Evolutionary conservation across 345 rosid species (phyloP), one percentile per base, ranked within the genome.

Genomic region (Mangifera indica): DNA sequence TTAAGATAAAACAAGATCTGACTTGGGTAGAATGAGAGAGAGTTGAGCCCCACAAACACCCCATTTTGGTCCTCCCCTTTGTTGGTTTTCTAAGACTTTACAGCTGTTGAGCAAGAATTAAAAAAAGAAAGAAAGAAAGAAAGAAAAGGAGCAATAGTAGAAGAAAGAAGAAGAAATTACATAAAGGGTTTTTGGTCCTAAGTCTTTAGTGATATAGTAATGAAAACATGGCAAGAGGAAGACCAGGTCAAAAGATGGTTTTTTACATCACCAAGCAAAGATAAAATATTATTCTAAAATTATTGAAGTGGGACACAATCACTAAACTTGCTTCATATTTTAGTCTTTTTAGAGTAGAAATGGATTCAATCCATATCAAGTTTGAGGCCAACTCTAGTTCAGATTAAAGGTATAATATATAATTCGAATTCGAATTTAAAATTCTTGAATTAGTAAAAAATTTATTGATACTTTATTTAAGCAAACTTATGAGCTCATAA

Each of bases 241-340:
- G 77, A 80, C 73, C 46, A 69, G 32, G 87, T 77, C 86, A 89
- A 87, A 87, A 82, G 78, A 69, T 45, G 40, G 65, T 67, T 77
- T 56, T 60, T 20, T 70, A 79, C 66, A 66, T 78, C 45, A 72
- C 54, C 60, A 74, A 66, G 65, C 67, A 58, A 67, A 67, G 22
- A 29, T 8, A 34, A 48, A 74, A 56, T 78, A 82, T 79, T 78
- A 85, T 90, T 82, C 79, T 73, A 79, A 82, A 82, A 84, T 88
- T 84, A 87, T 88, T 88, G 85, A 78, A 15, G 88, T 78, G 88
- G 91, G 85, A 74, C 89, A 80, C 59, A 62, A 25, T 34, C 78
- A 82, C 48, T 45, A 60, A 60, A 34, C 32, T 29, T 29, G 32
- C 32, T 29, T 29, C 32, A 29, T 29, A 29, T 29, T 29, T 29